These are phyloP conservation scores for Crucibulum laeve DNA, from an alignment of 768 basidiomycete genomes.

Conservation along the genomic window DNA sequence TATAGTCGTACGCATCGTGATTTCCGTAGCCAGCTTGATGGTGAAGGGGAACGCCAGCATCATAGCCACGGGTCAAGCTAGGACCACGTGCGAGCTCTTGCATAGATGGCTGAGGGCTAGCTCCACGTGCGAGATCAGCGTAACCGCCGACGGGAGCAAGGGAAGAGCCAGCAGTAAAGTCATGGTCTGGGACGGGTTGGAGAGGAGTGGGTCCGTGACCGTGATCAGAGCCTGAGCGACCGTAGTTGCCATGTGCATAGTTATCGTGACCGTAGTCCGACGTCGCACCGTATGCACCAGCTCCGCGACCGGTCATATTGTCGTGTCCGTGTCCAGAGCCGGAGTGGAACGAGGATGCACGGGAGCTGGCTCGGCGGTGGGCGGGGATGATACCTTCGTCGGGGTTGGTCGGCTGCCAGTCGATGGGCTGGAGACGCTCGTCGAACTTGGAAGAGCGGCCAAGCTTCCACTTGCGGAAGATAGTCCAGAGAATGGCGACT, in stretches of 20 bases:
- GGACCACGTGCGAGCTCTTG: slow-evolving; percentile 46
- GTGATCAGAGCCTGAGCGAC: slow-evolving; percentile 18
- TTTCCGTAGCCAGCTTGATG: slow-evolving; percentile 45
- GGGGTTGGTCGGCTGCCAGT: slow-evolving; percentile 71
- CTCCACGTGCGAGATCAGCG: slow-evolving; percentile 75
- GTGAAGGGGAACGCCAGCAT: slow-evolving; percentile 57
- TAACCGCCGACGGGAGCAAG: slow-evolving; percentile 75
- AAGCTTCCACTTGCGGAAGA: slow-evolving; percentile 92
- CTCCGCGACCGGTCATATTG: slow-evolving; percentile 17
- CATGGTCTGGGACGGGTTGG: slow-evolving; percentile 61
- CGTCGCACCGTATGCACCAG: slow-evolving; percentile 7
- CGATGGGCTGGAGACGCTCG: slow-evolving; percentile 81
- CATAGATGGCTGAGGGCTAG: slow-evolving; percentile 68
- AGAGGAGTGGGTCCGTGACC: slow-evolving; percentile 23
- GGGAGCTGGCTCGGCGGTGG: slow-evolving; percentile 51
- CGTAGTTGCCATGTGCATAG: too few species aligned
- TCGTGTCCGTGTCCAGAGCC: slow-evolving; percentile 31
- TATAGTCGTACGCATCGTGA: slow-evolving; percentile 31
- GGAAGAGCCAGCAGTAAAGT: slow-evolving; percentile 64
- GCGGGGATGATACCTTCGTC: slow-evolving; percentile 44
- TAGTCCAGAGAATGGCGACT: slow-evolving; percentile 75
- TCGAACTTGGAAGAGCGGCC: slow-evolving; percentile 77
- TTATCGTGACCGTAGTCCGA: slow-evolving; percentile 18
- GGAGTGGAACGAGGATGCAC: slow-evolving; percentile 70
- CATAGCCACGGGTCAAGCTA: slow-evolving; percentile 47